Conservation (phyloP, 192 early-diverging fungal genomes). For the Coemansia sp. region DNA sequence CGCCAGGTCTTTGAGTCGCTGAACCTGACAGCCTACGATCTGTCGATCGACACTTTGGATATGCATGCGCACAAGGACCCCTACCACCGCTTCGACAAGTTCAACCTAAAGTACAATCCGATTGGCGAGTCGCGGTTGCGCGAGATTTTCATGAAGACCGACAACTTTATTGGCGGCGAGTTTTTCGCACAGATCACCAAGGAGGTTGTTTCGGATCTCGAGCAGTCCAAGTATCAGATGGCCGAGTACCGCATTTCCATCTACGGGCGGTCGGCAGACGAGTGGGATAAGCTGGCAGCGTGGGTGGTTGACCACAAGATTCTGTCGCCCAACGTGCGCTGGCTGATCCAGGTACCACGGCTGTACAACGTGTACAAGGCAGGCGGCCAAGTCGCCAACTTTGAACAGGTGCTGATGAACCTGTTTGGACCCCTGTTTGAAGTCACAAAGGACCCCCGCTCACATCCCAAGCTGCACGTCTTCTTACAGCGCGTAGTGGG, state of each 20-base stretch:
- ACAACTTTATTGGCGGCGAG: slow-evolving; percentile 81
- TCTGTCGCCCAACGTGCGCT: slow-evolving; percentile 88
- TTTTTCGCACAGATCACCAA: slow-evolving; percentile 93
- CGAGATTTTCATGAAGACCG: slow-evolving; percentile 95
- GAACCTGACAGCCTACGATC: slow-evolving; percentile 88
- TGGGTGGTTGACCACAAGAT: slow-evolving; percentile 92
- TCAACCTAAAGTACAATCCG: slow-evolving; percentile 96
- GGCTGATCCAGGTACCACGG: slow-evolving; percentile 91
- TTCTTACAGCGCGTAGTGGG: slow-evolving; percentile 93
- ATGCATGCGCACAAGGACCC: slow-evolving; percentile 97
- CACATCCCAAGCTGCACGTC: slow-evolving; percentile 86
- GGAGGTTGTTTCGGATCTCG: slow-evolving; percentile 86
- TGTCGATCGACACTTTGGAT: slow-evolving; percentile 92
- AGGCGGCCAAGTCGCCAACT: slow-evolving; percentile 59
- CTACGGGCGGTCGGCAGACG: slow-evolving; percentile 77
- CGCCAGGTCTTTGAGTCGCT: slow-evolving; percentile 84
- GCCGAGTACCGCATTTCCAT: slow-evolving; percentile 92
- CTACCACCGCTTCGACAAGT: slow-evolving; percentile 96
- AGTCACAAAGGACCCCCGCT: slow-evolving; percentile 79
- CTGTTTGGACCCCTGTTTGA: slow-evolving; percentile 89
- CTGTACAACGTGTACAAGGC: slow-evolving; percentile 86
- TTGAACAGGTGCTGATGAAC: slow-evolving; percentile 76
- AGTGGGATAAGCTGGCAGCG: slow-evolving; percentile 93
- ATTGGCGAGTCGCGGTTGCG: slow-evolving; percentile 90
- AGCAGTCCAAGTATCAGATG: slow-evolving; percentile 93